Conservation (phyloP, 2,329 filamentous ascomycete species). For the Aspergillus cejpii region DNA sequence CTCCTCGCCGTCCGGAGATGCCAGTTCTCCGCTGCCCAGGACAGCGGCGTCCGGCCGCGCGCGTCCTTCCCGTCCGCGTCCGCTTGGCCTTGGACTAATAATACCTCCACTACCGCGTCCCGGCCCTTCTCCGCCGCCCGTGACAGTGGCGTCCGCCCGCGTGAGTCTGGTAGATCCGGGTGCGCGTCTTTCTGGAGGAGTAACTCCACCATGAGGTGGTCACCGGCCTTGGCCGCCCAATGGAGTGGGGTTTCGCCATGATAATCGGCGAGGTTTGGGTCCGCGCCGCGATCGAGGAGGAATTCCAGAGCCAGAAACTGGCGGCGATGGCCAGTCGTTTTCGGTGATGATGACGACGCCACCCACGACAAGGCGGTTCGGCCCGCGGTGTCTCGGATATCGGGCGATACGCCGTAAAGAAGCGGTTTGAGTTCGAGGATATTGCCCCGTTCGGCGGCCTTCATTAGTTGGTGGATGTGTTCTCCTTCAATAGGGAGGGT, state of each 20-base stretch:
- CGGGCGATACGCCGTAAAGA: conserved; percentile 8
- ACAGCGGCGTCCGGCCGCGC: conserved; percentile 7
- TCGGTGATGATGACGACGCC: conserved; percentile 1
- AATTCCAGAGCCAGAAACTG: conserved; percentile 8
- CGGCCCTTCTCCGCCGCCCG: conserved; percentile 8
- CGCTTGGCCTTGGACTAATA: conserved; percentile 3
- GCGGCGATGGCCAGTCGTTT: background rate
- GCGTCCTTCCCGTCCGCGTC: conserved; percentile 8
- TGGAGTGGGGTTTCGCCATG: conserved; percentile 12
- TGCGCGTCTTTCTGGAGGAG: conserved; percentile 6
- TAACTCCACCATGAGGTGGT: conserved; percentile 5
- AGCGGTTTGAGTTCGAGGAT: conserved; percentile 1
- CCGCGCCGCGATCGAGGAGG: conserved; percentile 8
- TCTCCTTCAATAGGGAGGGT: conserved; percentile 2
- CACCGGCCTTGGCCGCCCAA: conserved; percentile 10
- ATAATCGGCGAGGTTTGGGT: conserved; percentile 8
- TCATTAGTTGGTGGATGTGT: conserved; percentile 6
- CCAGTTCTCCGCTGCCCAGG: conserved; percentile 11
- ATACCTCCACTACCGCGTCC: conserved; percentile 1
- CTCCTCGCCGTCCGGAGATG: conserved; percentile 4
- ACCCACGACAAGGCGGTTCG: conserved; percentile 11
- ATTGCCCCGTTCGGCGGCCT: conserved; percentile 2
- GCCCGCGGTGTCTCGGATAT: conserved; percentile 6
- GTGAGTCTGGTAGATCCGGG: conserved; percentile 3
- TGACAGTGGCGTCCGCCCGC: conserved; percentile 11